Conservation (phyloP, 2,329 filamentous ascomycete genomes). For the Grosmannia huntii region DNA sequence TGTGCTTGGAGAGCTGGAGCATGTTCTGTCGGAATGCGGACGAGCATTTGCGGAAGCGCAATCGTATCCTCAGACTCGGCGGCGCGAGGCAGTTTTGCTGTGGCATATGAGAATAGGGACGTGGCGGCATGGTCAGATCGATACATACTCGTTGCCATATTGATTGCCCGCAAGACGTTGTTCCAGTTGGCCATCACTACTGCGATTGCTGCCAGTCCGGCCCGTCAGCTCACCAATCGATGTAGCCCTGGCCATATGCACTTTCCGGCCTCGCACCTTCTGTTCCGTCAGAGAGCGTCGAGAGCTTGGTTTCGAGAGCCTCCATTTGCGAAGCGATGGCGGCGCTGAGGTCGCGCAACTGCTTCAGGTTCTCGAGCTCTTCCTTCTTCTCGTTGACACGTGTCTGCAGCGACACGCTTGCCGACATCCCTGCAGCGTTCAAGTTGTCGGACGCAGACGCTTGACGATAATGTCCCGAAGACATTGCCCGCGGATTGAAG, state of each 20-base stretch:
- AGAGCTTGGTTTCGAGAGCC: constrained; percentile 62
- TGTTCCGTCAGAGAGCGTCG: constrained; percentile 67
- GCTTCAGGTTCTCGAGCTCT: constrained; percentile 66
- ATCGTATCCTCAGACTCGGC: constrained; percentile 23
- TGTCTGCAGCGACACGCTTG: constrained; percentile 57
- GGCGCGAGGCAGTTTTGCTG: constrained; percentile 58
- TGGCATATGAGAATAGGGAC: background rate
- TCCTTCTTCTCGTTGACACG: constrained; percentile 78
- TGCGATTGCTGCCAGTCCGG: constrained; percentile 51
- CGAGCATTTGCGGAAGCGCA: constrained; percentile 66
- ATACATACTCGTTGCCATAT: constrained; percentile 67
- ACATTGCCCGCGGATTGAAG: constrained; percentile 19
- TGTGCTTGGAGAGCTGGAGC: constrained; percentile 51
- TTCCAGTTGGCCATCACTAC: constrained; percentile 82
- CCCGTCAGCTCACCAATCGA: constrained; percentile 6
- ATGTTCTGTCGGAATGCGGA: constrained; percentile 75
- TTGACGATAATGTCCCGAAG: constrained; percentile 57
- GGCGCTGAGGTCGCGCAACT: constrained; percentile 66
- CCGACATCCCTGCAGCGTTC: constrained; percentile 20
- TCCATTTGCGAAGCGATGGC: constrained; percentile 75
- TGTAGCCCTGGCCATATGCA: background rate
- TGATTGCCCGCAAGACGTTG: constrained; percentile 71
- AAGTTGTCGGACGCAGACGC: constrained; percentile 35
- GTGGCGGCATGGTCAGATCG: background rate
- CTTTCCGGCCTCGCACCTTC: constrained; percentile 41